phyloP scores from a whole-genome alignment of 2,329 filamentous ascomycete species.

The Pestalotiopsis sp. region DNA sequence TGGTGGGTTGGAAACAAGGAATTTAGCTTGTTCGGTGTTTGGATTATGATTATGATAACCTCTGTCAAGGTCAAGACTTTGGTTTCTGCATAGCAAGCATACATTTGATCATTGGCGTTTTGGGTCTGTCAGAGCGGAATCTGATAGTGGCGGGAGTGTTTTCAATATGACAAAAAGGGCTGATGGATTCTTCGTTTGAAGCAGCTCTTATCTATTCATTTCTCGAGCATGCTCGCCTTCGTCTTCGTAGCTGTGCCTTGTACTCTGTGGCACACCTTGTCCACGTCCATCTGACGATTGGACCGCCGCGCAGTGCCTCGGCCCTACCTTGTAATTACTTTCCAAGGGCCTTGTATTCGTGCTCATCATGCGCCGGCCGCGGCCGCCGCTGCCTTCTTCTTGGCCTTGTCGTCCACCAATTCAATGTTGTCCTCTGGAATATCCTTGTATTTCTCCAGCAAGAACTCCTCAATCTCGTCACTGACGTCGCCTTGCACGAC shows the following conservation, averaged over 20 bases:
- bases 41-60: background rate
- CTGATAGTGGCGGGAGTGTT: background rate
- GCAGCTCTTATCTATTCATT: background rate
- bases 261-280: background rate
- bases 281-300: background rate
- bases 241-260: background rate
- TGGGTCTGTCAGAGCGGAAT: conserved; percentile 2
- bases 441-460: conserved; percentile 84
- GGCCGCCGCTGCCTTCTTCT: conserved; percentile 47
- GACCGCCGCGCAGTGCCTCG: background rate
- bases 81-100: conserved; percentile 3
- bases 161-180: background rate
- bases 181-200: background rate
- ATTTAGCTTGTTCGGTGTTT: background rate
- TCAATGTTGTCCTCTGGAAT: conserved; percentile 96
- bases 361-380: conserved; percentile 16
- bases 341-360: background rate
- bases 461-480: conserved; percentile 89
- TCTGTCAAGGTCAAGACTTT: background rate
- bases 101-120: conserved; percentile 20
- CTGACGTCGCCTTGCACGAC: conserved; percentile 97
- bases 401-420: conserved; percentile 93
- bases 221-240: background rate
- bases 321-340: background rate
- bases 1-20: background rate